phyloP scores from a whole-genome alignment of 129 eudicot genomes.

The Centella asiatica region DNA sequence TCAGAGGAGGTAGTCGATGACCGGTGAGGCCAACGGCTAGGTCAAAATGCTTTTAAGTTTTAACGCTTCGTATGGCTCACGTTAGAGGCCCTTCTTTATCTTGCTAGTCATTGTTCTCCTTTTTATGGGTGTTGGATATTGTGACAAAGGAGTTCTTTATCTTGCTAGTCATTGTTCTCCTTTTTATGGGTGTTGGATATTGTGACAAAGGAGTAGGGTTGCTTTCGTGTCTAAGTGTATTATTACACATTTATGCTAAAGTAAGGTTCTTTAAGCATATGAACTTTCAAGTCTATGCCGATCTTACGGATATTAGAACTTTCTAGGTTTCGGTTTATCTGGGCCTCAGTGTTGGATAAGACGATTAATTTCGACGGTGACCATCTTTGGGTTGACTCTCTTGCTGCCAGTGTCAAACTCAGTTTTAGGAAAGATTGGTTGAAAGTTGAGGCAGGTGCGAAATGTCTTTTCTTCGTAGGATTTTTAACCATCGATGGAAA shows the following conservation, averaged over 20 bases:
- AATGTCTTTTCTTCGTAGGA: not conserved
- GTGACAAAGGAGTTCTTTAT: too few species aligned
- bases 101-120: not conserved
- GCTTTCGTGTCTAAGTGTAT: too few species aligned
- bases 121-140: too few species aligned
- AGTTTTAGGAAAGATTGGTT: not conserved
- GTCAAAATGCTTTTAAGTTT: too few species aligned
- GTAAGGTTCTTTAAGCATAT: too few species aligned
- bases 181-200: not conserved
- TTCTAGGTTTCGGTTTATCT: not conserved
- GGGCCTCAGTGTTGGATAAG: not conserved
- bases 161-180: too few species aligned
- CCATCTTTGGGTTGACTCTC: not conserved
- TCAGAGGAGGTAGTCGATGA: too few species aligned
- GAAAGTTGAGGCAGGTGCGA: not conserved
- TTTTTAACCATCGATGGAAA: not conserved
- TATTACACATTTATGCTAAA: too few species aligned
- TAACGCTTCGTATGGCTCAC: too few species aligned
- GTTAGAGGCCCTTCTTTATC: not conserved
- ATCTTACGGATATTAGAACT: not conserved
- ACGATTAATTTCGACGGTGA: not conserved
- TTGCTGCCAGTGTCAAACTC: not conserved
- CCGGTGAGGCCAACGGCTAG: too few species aligned
- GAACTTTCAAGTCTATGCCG: too few species aligned
- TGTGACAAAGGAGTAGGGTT: too few species aligned